phyloP scores from a whole-genome alignment of 2,329 filamentous ascomycete genomes.

The Cryphonectria nitschkei region DNA sequence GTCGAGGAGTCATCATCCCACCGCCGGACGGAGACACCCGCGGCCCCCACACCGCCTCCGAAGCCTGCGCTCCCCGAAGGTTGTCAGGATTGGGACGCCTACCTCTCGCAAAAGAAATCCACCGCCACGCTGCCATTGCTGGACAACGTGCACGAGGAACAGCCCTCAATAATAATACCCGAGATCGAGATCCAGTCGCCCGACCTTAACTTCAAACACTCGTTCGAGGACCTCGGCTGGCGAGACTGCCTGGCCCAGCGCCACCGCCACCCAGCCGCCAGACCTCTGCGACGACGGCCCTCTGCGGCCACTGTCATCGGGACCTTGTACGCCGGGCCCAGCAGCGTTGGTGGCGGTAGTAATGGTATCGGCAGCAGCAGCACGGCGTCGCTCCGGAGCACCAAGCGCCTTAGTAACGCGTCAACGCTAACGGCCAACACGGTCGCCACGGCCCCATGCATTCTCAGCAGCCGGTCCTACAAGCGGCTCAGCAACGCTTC shows the following conservation, averaged over 20 bases:
- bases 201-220: conserved; percentile 17
- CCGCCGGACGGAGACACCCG: conserved; percentile 15
- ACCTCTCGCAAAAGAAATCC: conserved; percentile 23
- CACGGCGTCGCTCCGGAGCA: conserved; percentile 8
- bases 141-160: neutral
- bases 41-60: conserved; percentile 26
- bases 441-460: conserved; percentile 18
- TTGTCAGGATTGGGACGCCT: conserved; percentile 28
- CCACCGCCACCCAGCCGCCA: conserved; percentile 12
- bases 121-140: conserved; percentile 15
- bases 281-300: conserved; percentile 1
- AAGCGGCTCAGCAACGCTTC: conserved; percentile 23
- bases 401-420: conserved; percentile 14
- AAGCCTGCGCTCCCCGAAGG: conserved; percentile 22
- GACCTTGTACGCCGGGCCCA: neutral
- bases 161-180: neutral
- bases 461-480: conserved; percentile 8
- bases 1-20: neutral
- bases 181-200: conserved; percentile 11
- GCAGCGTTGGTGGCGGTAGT: neutral
- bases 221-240: conserved; percentile 16
- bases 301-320: conserved; percentile 4
- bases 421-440: conserved; percentile 22
- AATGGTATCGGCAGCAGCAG: neutral
- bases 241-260: conserved; percentile 17